Evolutionary conservation across 768 basidiomycete species (phyloP).

Genomic region (Cyclocybe aegerita): DNA sequence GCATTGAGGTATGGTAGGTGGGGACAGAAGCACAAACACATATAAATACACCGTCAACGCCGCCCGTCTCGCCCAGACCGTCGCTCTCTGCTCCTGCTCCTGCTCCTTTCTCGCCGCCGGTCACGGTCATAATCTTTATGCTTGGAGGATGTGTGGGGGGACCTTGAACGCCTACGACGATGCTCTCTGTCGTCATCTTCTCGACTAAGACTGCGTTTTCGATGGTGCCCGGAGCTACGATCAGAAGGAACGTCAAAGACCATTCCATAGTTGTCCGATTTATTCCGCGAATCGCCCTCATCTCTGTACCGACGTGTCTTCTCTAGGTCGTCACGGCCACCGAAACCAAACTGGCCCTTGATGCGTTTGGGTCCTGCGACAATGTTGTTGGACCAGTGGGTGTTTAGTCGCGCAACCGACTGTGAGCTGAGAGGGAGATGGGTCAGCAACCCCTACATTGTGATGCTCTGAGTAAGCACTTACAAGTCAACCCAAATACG

Average conservation of each 20-base stretch:
- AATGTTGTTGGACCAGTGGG: slow-evolving; percentile 77
- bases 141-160: slow-evolving; percentile 30
- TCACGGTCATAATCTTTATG: slow-evolving; percentile 17
- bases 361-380: slow-evolving; percentile 42
- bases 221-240: slow-evolving; percentile 34
- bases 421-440: slow-evolving; percentile 61
- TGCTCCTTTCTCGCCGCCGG: slow-evolving; percentile 18
- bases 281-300: slow-evolving; percentile 25
- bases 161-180: slow-evolving; percentile 36
- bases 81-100: slow-evolving; percentile 28
- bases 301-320: slow-evolving; percentile 67
- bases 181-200: slow-evolving; percentile 34
- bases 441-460: slow-evolving; percentile 11
- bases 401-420: slow-evolving; percentile 89
- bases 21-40: background rate
- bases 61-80: slow-evolving; percentile 21
- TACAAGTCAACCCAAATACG: slow-evolving; percentile 99
- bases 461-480: slow-evolving; percentile 26
- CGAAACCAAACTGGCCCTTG: slow-evolving; percentile 50
- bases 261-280: slow-evolving; percentile 60
- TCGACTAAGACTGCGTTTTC: slow-evolving; percentile 54
- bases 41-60: slow-evolving; percentile 10
- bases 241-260: slow-evolving; percentile 75
- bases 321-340: slow-evolving; percentile 74
- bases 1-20: slow-evolving; percentile 5